These are phyloP conservation scores for Kluyveromyces dobzhanskii DNA, from an alignment of 805 yeast species.

Conservation along the genomic window DNA sequence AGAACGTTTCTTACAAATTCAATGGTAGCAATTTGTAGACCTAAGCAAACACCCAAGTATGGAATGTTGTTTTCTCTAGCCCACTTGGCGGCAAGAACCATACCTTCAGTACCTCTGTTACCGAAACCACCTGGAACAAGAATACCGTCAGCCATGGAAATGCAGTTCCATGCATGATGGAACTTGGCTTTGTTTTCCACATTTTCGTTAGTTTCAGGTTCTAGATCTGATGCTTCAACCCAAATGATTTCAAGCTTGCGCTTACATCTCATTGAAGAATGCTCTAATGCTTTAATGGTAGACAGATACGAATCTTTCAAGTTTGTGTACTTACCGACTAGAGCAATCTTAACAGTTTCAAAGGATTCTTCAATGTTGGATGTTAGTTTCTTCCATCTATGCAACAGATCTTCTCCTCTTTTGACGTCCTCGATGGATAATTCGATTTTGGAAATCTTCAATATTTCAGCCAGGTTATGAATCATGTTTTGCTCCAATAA, in stretches of 20 bases:
- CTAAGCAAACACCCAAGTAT: slow-evolving; percentile 93
- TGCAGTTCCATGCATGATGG: slow-evolving; percentile 92
- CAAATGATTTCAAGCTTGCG: slow-evolving; percentile 82
- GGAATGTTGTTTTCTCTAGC: slow-evolving; percentile 96
- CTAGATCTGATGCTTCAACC: slow-evolving; percentile 93
- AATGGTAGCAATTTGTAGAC: slow-evolving; percentile 94
- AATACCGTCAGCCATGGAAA: slow-evolving; percentile 92
- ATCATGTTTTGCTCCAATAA: slow-evolving; percentile 81
- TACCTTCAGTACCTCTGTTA: slow-evolving; percentile 94
- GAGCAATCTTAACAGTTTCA: slow-evolving; percentile 86
- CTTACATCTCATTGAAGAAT: slow-evolving; percentile 83
- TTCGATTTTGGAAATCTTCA: slow-evolving; percentile 44
- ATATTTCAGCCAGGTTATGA: slow-evolving; percentile 60
- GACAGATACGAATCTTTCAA: slow-evolving; percentile 92
- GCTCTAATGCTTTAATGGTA: slow-evolving; percentile 92
- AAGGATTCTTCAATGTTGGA: slow-evolving; percentile 70
- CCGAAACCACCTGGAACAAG: slow-evolving; percentile 99
- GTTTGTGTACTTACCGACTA: slow-evolving; percentile 95
- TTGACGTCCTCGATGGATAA: slow-evolving; percentile 42
- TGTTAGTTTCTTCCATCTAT: slow-evolving; percentile 75
- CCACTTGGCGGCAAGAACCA: slow-evolving; percentile 94
- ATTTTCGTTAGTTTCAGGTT: slow-evolving; percentile 53
- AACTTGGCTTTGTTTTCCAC: slow-evolving; percentile 55
- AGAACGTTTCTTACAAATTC: slow-evolving; percentile 81
- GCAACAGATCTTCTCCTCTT: slow-evolving; percentile 64